phyloP scores from a whole-genome alignment of 306 rosid species.

The Cotoneaster glaucophyllus region DNA sequence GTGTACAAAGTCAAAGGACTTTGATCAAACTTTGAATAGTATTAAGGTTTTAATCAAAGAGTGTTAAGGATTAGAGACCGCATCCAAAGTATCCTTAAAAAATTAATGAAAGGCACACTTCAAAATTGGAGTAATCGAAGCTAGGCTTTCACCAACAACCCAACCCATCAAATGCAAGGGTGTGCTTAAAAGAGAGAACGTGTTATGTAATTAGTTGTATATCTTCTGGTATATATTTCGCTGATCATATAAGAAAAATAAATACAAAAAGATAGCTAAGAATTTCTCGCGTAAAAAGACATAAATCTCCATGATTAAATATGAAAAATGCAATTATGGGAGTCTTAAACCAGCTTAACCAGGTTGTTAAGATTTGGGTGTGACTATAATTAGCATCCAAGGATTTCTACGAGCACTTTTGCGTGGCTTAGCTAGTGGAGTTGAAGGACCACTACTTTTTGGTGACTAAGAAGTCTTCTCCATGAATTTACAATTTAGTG shows the following conservation, averaged over 20 bases:
- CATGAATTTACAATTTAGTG: slow-evolving; percentile 6
- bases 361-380: slow-evolving; percentile 3
- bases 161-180: background rate
- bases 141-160: slow-evolving; percentile 8
- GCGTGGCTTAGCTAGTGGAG: slow-evolving; percentile 3
- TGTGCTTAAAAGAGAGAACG: background rate
- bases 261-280: too few relatives aligned
- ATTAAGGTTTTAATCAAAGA: too few relatives aligned
- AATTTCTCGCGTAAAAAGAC: background rate
- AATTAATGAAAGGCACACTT: background rate
- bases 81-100: too few relatives aligned
- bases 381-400: background rate
- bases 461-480: slow-evolving; percentile 15
- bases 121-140: background rate
- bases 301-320: background rate
- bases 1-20: too few relatives aligned
- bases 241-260: background rate
- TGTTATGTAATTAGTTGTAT: background rate
- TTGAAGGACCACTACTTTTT: slow-evolving; percentile 10
- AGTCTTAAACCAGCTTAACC: background rate
- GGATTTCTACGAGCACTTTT: background rate
- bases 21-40: too few relatives aligned
- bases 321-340: background rate
- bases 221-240: too few relatives aligned
- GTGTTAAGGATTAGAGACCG: too few relatives aligned